Evolutionary conservation across 768 basidiomycete species (phyloP), one percentile per base, ranked within the genome.

Genomic region (Pholiota conissans): DNA sequence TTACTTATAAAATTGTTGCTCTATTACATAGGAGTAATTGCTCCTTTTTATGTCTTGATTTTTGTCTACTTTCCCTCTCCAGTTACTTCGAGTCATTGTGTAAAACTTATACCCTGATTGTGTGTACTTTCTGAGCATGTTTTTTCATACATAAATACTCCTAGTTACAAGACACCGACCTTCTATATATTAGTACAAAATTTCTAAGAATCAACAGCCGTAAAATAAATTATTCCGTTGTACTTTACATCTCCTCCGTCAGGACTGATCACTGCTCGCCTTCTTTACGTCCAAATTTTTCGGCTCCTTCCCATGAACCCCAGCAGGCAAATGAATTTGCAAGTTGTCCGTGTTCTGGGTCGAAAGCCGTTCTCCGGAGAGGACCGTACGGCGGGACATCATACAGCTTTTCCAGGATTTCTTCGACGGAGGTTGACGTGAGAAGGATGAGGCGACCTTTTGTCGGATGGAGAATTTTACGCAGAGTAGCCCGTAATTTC

Each of bases 321-420:
- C 76, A 81, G 52, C 72, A 75, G 5, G 69, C 74, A 57, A 79
- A 79, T 49, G 75, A 74, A 52, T 81, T 81, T 14, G 71, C 69
- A 6, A 79, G 68, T 52, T 72, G 68, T 0, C 68, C 72, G 55
- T 78, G 76, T 42, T 74, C 67, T 2, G 74, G 69, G 18, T 67
- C 64, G 10, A 81, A 62, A 5, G 69, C 60, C 1, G 75, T 76
- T 55, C 61, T 58, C 26, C 67, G 59, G 30, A 81, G 59, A 3
- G 76, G 78, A 1, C 78, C 79, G 4, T 77, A 46, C 1, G 78
- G 78, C 14, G 72, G 61, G 16, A 66, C 52, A 24, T 65, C 64
- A 58, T 81, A 79, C 18, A 79, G 56, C 42, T 68, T 66, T 10
- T 66, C 52, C 6, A 79, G 56, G 24, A 73, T 58, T 18, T 65